Percentiles rank a stretch among this genome's conserved stretches.
These are phyloP conservation scores for Candida ipomoeae DNA, from an alignment of 805 yeast genomes.

Conservation along the genomic window DNA sequence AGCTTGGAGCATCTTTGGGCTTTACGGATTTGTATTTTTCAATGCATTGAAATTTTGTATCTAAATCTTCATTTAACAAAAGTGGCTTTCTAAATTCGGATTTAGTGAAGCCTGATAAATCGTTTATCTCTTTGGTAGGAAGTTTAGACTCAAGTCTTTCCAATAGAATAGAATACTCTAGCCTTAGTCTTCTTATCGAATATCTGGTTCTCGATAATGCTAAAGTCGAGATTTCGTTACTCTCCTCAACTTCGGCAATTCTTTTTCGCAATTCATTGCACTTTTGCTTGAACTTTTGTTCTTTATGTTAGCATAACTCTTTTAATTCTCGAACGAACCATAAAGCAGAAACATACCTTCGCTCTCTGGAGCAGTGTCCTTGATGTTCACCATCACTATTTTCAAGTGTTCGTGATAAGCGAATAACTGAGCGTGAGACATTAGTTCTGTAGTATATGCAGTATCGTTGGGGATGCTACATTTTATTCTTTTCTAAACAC, in stretches of 20 bases:
- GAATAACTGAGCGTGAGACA: constrained; percentile 1
- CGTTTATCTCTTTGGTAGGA: constrained; percentile 20
- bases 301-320: constrained; percentile 16
- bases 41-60: constrained; percentile 13
- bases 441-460: background rate
- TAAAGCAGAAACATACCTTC: constrained; percentile 32
- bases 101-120: constrained; percentile 29
- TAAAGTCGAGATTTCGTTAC: constrained; percentile 70
- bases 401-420: background rate
- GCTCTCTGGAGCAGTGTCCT: constrained; percentile 31
- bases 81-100: constrained; percentile 40
- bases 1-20: constrained; percentile 19
- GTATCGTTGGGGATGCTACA: background rate
- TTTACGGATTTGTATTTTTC: constrained; percentile 4
- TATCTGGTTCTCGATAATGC: constrained; percentile 74
- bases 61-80: constrained; percentile 30
- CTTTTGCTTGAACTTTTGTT: constrained; percentile 51
- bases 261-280: constrained; percentile 69
- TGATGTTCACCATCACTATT: constrained; percentile 13
- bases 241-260: constrained; percentile 67
- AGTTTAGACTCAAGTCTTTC: constrained; percentile 61
- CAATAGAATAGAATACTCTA: constrained; percentile 76
- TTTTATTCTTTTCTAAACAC: background rate
- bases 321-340: background rate
- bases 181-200: constrained; percentile 70